Base-by-base conservation (phyloP, 1,284 basidiomycete genomes). In the Sanghuangporus sanghuang region DNA sequence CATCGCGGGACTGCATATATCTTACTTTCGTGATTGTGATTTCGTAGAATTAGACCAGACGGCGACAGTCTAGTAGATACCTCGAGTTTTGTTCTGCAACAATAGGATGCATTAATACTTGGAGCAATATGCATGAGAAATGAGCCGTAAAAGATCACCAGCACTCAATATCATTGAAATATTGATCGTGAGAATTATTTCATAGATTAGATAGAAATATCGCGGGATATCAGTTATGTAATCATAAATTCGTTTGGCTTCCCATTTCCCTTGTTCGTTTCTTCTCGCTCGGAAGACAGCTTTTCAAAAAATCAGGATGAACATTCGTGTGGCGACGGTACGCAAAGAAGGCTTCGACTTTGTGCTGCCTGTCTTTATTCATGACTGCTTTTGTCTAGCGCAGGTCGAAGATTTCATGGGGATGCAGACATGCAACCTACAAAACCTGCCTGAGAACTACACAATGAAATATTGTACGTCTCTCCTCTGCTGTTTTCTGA, bases 371-470 rank as follows among this genome's bases (percentile, higher is more conserved):
- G 40, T 40, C 8, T 8, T 40, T 27, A 27, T 27, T 23, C 21
- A 23, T 27, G 8, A 18, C 16, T 40, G 4, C 32, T 36, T 40
- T 35, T 44, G 50, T 60, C 36, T 50, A 64, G 64, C 52, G 57
- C 57, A 87, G 85, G 78, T 81, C 59, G 82, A 84, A 38, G 92
- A 95, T 74, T 79, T 93, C 59, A 79, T 86, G 70, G 93, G 91
- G 36, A 97, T 97, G 95, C 95, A 93, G 76, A 90, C 93, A 67
- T 93, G 90, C 71, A 95, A 95, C 74, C 77, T 95, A 68, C 85
- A 90, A 72, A 95, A 94, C 73, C 76, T 96, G 32, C 93, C 93
- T 0, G 93, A 95, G 72, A 94, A 93, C 75, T 95, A 94, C 72
- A 81, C 82, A 21, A 86, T 95, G 83, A 90, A 86, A 71, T 95